A percentile compares a stretch with the other conserved stretches of the same genome.
phyloP scores from a whole-genome alignment of 805 yeast species.

The Sugiyamaella floridensis region DNA sequence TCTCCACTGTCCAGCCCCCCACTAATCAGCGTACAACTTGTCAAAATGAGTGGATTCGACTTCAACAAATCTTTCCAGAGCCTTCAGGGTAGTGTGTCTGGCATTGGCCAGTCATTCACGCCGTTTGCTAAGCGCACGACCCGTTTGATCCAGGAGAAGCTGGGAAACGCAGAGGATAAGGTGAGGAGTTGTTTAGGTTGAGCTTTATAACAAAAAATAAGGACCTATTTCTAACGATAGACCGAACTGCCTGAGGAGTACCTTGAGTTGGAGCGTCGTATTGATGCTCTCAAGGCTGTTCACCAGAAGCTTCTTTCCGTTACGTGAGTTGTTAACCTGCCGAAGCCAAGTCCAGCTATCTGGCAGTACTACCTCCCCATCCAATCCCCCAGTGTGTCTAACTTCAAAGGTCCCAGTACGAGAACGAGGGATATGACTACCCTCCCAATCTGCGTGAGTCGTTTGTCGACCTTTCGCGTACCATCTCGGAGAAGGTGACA shows the following conservation, averaged over 20 bases:
- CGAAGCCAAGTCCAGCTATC: too few species aligned
- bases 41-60: constrained; percentile 25
- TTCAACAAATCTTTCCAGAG: constrained; percentile 34
- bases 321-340: constrained; percentile 27
- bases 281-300: constrained; percentile 65
- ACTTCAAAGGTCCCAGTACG: constrained; percentile 50
- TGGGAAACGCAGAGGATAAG: constrained; percentile 75
- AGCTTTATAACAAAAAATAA: not conserved
- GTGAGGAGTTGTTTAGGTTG: too few species aligned
- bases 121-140: constrained; percentile 78
- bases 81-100: constrained; percentile 30
- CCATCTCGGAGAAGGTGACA: constrained; percentile 54
- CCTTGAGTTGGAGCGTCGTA: constrained; percentile 60
- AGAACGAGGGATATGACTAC: constrained; percentile 74
- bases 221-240: constrained; percentile 6
- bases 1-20: not conserved
- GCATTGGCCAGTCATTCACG: constrained; percentile 42
- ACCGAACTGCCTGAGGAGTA: constrained; percentile 82
- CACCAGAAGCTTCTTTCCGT: constrained; percentile 52
- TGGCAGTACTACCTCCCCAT: too few species aligned
- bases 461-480: constrained; percentile 63
- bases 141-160: constrained; percentile 67
- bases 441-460: constrained; percentile 72
- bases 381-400: too few species aligned
- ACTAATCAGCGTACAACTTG: not conserved